Evolutionary conservation across 257 asterid genomes (phyloP).

Genomic region (Nicotiana benthamiana): DNA sequence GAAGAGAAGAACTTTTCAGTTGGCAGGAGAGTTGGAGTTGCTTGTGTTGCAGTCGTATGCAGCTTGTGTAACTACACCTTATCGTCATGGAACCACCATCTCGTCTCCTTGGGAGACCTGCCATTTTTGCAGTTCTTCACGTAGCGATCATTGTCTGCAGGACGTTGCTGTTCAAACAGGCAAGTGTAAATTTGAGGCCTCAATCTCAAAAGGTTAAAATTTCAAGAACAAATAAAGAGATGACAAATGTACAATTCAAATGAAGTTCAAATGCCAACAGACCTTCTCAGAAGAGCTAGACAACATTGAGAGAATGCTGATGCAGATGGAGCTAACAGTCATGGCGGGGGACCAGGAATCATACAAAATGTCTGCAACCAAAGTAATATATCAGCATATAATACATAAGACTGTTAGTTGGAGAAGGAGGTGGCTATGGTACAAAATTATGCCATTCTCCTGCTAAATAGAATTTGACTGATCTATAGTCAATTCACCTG

Average conservation of each 20-base stretch:
- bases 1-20: neutral
- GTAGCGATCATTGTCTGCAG: slow-evolving; percentile 93
- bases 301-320: slow-evolving; percentile 96
- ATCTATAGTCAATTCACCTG: neutral
- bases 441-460: neutral
- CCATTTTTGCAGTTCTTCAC: slow-evolving; percentile 91
- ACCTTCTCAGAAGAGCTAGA: slow-evolving; percentile 95
- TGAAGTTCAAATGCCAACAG: neutral
- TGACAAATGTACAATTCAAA: neutral
- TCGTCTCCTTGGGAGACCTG: slow-evolving; percentile 95
- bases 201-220: neutral
- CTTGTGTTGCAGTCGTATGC: slow-evolving; percentile 20
- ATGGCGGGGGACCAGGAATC: slow-evolving; percentile 99
- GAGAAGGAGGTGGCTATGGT: neutral
- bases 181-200: neutral
- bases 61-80: slow-evolving; percentile 46
- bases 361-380: slow-evolving; percentile 63
- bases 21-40: neutral
- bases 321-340: slow-evolving; percentile 95
- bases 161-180: slow-evolving; percentile 68
- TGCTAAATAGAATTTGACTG: neutral
- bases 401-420: neutral
- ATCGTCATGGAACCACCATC: slow-evolving; percentile 99
- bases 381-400: neutral
- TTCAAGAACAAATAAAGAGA: neutral